Percentiles rank a stretch among this genome's conserved stretches.
phyloP scores from a whole-genome alignment of 129 eudicot genomes.

The Arctium minus region DNA sequence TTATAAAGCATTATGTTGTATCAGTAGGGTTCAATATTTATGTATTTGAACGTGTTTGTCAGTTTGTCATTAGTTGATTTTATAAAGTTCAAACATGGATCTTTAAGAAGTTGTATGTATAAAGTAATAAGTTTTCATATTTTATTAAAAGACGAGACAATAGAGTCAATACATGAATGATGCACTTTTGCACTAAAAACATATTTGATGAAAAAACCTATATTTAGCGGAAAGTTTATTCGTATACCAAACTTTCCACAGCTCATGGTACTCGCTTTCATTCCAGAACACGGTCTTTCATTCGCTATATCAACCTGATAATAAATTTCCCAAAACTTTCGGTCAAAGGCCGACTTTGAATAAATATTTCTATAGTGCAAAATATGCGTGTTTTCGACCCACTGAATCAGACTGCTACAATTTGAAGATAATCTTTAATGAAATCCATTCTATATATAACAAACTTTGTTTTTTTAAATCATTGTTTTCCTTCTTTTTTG shows the following conservation, averaged over 20 bases:
- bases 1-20: too few species aligned
- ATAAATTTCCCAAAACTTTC: not conserved
- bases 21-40: too few species aligned
- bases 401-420: not conserved
- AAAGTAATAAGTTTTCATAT: not conserved
- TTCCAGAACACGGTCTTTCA: not conserved
- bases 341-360: not conserved
- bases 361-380: not conserved
- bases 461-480: too few species aligned
- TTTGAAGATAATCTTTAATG: not conserved
- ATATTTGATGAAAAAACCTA: not conserved
- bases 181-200: not conserved
- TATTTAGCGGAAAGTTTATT: not conserved
- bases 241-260: not conserved
- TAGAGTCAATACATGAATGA: not conserved
- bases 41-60: not conserved
- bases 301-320: not conserved
- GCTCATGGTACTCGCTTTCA: not conserved
- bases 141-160: not conserved
- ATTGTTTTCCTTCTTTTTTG: not conserved
- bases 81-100: too few species aligned
- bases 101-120: not conserved
- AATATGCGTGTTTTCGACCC: not conserved
- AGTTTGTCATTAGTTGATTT: too few species aligned
- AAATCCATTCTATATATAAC: not conserved